These are phyloP conservation scores for Myriosclerotinia curreyana DNA, from an alignment of 2,329 filamentous ascomycete species.

Conservation along the genomic window DNA sequence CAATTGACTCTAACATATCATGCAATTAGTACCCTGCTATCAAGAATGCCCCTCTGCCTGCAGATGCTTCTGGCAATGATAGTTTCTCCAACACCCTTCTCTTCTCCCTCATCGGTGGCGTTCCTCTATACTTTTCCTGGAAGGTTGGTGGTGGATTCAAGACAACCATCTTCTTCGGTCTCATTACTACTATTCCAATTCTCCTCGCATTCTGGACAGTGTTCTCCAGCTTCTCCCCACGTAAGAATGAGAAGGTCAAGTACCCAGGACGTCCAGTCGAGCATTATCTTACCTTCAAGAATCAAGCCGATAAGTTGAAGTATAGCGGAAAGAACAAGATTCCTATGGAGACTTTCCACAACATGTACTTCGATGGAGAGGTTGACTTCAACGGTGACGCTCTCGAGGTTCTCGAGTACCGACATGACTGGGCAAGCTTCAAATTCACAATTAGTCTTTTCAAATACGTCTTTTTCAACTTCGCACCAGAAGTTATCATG, in stretches of 20 bases:
- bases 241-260: conserved; percentile 88
- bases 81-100: conserved; percentile 83
- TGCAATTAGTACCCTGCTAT: conserved; percentile 72
- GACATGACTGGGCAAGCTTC: conserved; percentile 97
- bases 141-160: conserved; percentile 81
- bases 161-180: conserved; percentile 81
- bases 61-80: conserved; percentile 79
- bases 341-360: conserved; percentile 89
- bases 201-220: conserved; percentile 79
- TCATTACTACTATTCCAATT: conserved; percentile 76
- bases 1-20: conserved; percentile 35
- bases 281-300: conserved; percentile 83
- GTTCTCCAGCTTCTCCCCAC: conserved; percentile 75
- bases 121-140: conserved; percentile 79
- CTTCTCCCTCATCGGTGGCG: conserved; percentile 62
- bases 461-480: conserved; percentile 82
- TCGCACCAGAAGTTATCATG: conserved; percentile 87
- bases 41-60: conserved; percentile 90
- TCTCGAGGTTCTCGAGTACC: conserved; percentile 85
- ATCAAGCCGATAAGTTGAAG: conserved; percentile 55
- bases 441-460: conserved; percentile 82
- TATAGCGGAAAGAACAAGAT: conserved; percentile 79
- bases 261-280: conserved; percentile 84
- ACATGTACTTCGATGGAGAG: conserved; percentile 95
- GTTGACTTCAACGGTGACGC: conserved; percentile 94